phyloP scores from a whole-genome alignment of 2,329 filamentous ascomycete species.

The Verticillium isaacii region DNA sequence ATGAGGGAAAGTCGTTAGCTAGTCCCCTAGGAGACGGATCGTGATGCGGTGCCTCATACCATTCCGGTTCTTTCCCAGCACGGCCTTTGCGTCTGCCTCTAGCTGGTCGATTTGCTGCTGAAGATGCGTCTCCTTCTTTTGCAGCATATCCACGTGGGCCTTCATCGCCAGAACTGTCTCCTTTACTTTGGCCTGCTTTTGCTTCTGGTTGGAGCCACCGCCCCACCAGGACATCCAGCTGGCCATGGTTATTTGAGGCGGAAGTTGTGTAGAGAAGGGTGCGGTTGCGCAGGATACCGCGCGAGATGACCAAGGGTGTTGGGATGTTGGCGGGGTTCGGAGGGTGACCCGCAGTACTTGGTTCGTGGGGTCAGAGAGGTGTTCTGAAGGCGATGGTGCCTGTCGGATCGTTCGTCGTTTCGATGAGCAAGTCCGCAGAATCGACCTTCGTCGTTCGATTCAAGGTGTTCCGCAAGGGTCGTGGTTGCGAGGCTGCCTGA shows the following conservation, averaged over 20 bases:
- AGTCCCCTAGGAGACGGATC: not conserved
- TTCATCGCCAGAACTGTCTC: slow-evolving; percentile 89
- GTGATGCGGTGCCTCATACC: not conserved
- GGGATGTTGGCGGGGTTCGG: not conserved
- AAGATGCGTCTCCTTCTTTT: slow-evolving; percentile 90
- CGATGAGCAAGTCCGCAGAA: not conserved
- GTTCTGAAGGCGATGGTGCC: not conserved
- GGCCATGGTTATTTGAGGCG: slow-evolving; percentile 42
- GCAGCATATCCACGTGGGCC: slow-evolving; percentile 91
- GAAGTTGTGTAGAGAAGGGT: not conserved
- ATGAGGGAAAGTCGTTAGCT: slow-evolving; percentile 8
- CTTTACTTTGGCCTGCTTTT: slow-evolving; percentile 84
- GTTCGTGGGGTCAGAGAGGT: not conserved
- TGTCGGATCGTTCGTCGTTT: not conserved
- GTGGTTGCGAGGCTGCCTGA: not conserved
- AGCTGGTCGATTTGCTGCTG: slow-evolving; percentile 87
- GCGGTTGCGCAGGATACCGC: not conserved
- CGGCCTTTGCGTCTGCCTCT: slow-evolving; percentile 1
- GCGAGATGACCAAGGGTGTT: not conserved
- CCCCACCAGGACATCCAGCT: slow-evolving; percentile 88
- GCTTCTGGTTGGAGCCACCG: slow-evolving; percentile 73
- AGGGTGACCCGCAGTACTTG: not conserved
- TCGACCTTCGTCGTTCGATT: not conserved
- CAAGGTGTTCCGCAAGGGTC: not conserved
- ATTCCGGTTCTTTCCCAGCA: not conserved